Evolutionary conservation across 2,329 filamentous ascomycete species (phyloP).

Genomic region (Calcarisporium arbuscula): DNA sequence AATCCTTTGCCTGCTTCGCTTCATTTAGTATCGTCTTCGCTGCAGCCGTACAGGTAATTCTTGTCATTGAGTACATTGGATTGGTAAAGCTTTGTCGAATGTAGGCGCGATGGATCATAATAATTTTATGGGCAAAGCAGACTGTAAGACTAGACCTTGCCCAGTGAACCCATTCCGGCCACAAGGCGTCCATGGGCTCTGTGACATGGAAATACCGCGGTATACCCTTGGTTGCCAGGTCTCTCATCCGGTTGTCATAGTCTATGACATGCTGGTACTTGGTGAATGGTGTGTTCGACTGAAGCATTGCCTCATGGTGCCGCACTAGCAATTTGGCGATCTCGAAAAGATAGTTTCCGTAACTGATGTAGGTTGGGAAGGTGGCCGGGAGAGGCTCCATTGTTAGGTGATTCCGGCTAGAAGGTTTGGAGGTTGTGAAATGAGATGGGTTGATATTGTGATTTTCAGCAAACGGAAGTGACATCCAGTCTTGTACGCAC

Average conservation of each 20-base stretch:
- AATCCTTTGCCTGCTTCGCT: conserved; percentile 13
- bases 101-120: conserved; percentile 33
- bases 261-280: conserved; percentile 28
- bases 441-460: conserved; percentile 2
- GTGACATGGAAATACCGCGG: conserved; percentile 21
- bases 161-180: conserved; percentile 25
- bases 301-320: conserved; percentile 24
- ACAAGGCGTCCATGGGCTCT: conserved; percentile 18
- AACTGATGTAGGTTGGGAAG: conserved; percentile 16
- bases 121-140: conserved; percentile 31
- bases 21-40: conserved; percentile 31
- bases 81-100: conserved; percentile 27
- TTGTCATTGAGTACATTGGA: conserved; percentile 23
- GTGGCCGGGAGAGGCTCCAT: conserved; percentile 1
- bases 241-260: conserved; percentile 25
- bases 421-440: conserved; percentile 3
- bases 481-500: conserved; percentile 30
- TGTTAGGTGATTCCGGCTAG: conserved; percentile 3
- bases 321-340: conserved; percentile 26
- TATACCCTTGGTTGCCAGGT: conserved; percentile 22
- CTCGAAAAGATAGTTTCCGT: conserved; percentile 22
- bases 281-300: conserved; percentile 23
- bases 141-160: conserved; percentile 30
- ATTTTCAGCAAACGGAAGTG: conserved; percentile 2
- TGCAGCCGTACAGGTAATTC: conserved; percentile 29